Conservation (phyloP, 2,329 filamentous ascomycete genomes). For the Fusarium sp. region DNA sequence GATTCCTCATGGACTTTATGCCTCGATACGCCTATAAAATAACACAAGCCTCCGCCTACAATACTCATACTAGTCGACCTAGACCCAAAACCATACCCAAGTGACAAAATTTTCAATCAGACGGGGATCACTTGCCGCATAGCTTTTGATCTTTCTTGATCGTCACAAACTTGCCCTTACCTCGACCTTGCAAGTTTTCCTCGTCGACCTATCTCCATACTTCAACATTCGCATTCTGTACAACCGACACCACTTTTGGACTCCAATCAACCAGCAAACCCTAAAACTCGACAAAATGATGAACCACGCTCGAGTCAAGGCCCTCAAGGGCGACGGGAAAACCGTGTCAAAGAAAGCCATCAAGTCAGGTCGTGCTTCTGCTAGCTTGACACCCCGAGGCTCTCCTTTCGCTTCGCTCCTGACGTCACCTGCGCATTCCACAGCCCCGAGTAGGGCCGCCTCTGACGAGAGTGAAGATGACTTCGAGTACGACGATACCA, state of each 20-base stretch:
- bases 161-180: conserved; percentile 11
- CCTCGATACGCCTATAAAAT: conserved; percentile 41
- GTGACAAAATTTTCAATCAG: conserved; percentile 33
- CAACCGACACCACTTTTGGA: conserved; percentile 1
- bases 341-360: conserved; percentile 77
- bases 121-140: conserved; percentile 46
- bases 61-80: conserved; percentile 38
- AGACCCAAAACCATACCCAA: conserved; percentile 43
- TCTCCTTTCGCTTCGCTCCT: conserved; percentile 71
- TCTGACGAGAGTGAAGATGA: conserved; percentile 72
- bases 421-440: conserved; percentile 70
- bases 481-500: conserved; percentile 60
- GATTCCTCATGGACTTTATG: conserved; percentile 48
- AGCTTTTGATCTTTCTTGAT: conserved; percentile 28
- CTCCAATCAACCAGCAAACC: background rate
- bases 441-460: conserved; percentile 70
- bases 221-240: background rate
- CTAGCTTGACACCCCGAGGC: conserved; percentile 66
- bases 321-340: conserved; percentile 77
- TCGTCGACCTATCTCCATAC: conserved; percentile 34
- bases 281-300: conserved; percentile 54
- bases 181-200: conserved; percentile 42
- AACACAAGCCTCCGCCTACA: conserved; percentile 36
- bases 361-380: conserved; percentile 70
- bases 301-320: conserved; percentile 76